Conservation (phyloP, 345 rosid genomes). For the Linum lewisii region DNA sequence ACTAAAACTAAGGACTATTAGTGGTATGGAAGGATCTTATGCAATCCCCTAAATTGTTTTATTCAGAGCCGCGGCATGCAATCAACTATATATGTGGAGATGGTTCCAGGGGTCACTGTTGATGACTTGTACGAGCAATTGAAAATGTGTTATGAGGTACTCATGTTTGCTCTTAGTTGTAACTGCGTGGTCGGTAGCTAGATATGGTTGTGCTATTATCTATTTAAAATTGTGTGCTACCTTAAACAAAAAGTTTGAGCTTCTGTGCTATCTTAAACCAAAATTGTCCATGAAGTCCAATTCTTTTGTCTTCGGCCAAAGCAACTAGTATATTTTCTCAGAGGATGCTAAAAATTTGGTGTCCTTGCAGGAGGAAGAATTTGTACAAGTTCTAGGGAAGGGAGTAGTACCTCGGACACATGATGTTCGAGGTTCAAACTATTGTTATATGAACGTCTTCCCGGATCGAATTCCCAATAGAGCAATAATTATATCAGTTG, state of each 20-base stretch:
- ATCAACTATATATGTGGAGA: conserved; percentile 77
- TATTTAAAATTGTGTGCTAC: too few species aligned
- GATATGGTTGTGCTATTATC: background rate
- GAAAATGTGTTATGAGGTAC: conserved; percentile 53
- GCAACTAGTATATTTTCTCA: too few species aligned
- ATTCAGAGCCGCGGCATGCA: conserved; percentile 92
- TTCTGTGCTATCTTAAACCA: too few species aligned
- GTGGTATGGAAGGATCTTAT: conserved; percentile 1
- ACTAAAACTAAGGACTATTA: background rate
- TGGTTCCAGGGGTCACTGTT: conserved; percentile 52
- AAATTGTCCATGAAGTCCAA: too few species aligned
- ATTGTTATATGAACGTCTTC: conserved; percentile 73
- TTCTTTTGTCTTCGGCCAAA: too few species aligned
- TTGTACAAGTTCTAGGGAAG: conserved; percentile 58
- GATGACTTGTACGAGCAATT: conserved; percentile 60
- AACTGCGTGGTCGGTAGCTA: background rate
- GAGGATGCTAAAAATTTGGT: too few species aligned
- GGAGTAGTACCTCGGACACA: conserved; percentile 77
- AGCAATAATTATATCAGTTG: conserved; percentile 87
- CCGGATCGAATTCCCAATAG: conserved; percentile 80
- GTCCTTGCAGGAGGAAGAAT: conserved; percentile 74
- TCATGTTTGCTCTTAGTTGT: background rate
- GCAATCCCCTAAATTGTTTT: conserved; percentile 11
- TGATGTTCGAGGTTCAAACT: conserved; percentile 86
- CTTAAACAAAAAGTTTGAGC: too few species aligned